Evolutionary conservation across 2,329 filamentous ascomycete genomes (phyloP).

Genomic region (Paecilomyces variotii): DNA sequence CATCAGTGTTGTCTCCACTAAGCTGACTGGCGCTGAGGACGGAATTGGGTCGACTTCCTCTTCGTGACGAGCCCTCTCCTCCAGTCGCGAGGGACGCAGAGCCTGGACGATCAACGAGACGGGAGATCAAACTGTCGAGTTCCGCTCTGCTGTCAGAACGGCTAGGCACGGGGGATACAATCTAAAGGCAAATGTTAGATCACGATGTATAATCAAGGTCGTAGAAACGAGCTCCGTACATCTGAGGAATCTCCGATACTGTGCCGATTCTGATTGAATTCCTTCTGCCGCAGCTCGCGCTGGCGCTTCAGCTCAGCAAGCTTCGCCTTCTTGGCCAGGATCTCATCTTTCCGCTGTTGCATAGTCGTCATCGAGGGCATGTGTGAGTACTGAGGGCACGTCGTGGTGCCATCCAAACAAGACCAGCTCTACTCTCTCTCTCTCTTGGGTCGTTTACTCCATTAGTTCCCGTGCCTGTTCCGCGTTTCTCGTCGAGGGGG

Average conservation of each 20-base stretch:
- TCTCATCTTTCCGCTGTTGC: constrained; percentile 85
- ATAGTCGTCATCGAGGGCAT: constrained; percentile 22
- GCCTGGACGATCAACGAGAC: constrained; percentile 66
- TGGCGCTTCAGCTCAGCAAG: constrained; percentile 93
- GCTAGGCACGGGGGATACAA: constrained; percentile 62
- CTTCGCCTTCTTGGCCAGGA: constrained; percentile 92
- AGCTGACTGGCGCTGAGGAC: constrained; percentile 74
- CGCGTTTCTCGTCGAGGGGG: constrained; percentile 1
- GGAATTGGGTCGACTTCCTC: constrained; percentile 73
- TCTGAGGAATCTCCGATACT: constrained; percentile 63
- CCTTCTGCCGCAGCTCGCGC: constrained; percentile 71
- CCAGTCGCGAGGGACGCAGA: constrained; percentile 56
- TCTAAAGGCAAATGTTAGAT: constrained; percentile 33
- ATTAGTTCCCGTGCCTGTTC: not conserved
- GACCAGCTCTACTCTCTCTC: not conserved
- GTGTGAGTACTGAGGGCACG: not conserved
- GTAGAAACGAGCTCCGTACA: constrained; percentile 43
- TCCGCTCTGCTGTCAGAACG: constrained; percentile 59
- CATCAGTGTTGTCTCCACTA: constrained; percentile 57
- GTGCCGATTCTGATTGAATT: constrained; percentile 61
- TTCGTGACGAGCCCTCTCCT: constrained; percentile 37
- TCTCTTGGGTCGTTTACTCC: not conserved
- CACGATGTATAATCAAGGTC: constrained; percentile 6
- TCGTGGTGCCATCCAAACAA: not conserved
- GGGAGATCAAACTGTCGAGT: constrained; percentile 78